These are phyloP conservation scores for Pachysandra terminalis DNA, from an alignment of 164 flowering plant species.

Conservation along the genomic window DNA sequence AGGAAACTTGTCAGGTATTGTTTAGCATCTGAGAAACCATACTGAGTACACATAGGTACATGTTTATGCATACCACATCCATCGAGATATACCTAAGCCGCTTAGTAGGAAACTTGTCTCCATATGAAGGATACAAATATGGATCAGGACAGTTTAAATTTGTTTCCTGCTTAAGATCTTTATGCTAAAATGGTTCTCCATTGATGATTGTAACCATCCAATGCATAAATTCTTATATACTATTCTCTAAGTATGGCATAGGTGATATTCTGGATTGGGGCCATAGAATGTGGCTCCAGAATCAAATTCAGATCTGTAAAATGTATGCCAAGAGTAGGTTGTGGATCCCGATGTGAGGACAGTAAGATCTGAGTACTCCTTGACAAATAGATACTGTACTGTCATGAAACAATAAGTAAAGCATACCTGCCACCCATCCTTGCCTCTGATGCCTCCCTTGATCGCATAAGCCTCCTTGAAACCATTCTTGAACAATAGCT, in stretches of 20 bases:
- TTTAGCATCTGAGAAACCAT: background rate
- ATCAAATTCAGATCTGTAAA: background rate
- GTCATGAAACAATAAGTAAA: background rate
- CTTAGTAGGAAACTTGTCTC: too few relatives aligned
- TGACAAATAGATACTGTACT: background rate
- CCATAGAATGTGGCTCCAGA: background rate
- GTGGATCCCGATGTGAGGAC: background rate
- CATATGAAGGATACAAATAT: too few relatives aligned
- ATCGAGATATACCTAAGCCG: background rate
- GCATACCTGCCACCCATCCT: conserved; percentile 84
- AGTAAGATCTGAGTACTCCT: background rate
- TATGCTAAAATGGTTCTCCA: background rate
- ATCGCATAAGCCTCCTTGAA: conserved; percentile 90
- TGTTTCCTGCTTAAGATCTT: background rate
- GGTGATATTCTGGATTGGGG: background rate
- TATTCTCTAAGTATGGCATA: background rate
- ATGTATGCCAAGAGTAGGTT: background rate
- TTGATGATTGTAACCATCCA: background rate
- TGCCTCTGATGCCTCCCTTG: conserved; percentile 79
- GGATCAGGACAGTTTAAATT: too few relatives aligned
- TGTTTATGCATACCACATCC: background rate
- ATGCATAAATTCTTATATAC: background rate
- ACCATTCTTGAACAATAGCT: conserved; percentile 71
- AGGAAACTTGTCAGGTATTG: background rate
- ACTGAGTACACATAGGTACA: background rate